Base-by-base conservation (phyloP, 768 basidiomycete genomes). In the Lyophyllum decastes region DNA sequence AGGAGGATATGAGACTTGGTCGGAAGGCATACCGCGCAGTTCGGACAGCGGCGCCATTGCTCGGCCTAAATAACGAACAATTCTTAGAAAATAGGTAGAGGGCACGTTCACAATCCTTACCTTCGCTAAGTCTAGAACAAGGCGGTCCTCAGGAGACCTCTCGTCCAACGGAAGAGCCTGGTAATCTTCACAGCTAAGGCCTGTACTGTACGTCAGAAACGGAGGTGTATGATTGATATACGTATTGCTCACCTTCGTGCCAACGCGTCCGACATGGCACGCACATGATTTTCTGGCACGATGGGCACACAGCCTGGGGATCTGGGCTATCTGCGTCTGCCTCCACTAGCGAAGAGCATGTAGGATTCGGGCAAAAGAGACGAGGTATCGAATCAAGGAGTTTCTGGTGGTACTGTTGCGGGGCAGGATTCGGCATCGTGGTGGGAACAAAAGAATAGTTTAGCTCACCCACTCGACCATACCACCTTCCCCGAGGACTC, bases 31-130 rank as follows among this genome's bases (percentile, higher is more conserved):
- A 68, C 67, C 51, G 67, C 51, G 65, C 73, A 59, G 52, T 60
- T 64, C 6, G 76, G 73, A 60, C 77, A 78, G 12, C 76, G 72
- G 50, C 74, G 69, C 77, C 77, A 78, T 2, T 72, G 67, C 45
- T 72, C 64, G 9, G 71, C 76, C 74, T 77, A 24, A 2, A 21
- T 17, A 17, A 25, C 21, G 26, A 14, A 3, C 54, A 50, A 26
- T 25, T 17, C n/a, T 33, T 51, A 14, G 41, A 25, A 16, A 8
- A 21, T 47, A 25, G 17, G 10, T 12, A 35, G n/a, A 35, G 2
- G 4, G n/a, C 6, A 41, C 21, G 24, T 5, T 11, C 27, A 19
- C n/a, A 1, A 12, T 26, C 25, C 19, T 33, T 24, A 70, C 75
- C 69, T 73, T 74, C 7, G 71, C 71, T 16, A 76, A 52, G 40